Percentiles rank a stretch among this genome's conserved stretches.
phyloP scores from a whole-genome alignment of 2,329 filamentous ascomycete genomes.

The Claviceps purpurea region DNA sequence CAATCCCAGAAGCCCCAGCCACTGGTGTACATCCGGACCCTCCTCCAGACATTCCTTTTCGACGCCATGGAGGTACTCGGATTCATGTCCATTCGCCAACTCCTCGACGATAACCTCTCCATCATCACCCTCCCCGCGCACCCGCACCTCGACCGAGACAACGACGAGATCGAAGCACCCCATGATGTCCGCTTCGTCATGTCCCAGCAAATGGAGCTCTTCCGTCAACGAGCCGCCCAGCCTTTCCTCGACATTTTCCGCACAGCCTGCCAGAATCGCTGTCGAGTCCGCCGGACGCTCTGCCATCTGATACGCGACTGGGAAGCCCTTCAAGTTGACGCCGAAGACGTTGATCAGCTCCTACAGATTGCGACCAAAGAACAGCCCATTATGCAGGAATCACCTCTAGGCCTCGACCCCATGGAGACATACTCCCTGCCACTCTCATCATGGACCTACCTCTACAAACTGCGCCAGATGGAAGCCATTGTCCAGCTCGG shows the following conservation, averaged over 20 bases:
- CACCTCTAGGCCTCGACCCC: constrained; percentile 20
- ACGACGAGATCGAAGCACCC: constrained; percentile 63
- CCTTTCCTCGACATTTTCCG: constrained; percentile 76
- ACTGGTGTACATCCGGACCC: constrained; percentile 66
- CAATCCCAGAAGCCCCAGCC: constrained; percentile 72
- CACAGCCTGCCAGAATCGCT: constrained; percentile 79
- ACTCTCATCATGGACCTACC: constrained; percentile 77
- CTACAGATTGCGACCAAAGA: constrained; percentile 50
- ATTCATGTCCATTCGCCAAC: constrained; percentile 52
- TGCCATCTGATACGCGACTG: constrained; percentile 73
- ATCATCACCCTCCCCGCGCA: constrained; percentile 62
- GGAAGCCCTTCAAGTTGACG: constrained; percentile 71
- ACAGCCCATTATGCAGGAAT: constrained; percentile 38
- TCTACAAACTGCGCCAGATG: constrained; percentile 82
- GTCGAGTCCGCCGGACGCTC: constrained; percentile 77
- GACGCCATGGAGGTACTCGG: constrained; percentile 58
- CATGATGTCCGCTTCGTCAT: constrained; percentile 63
- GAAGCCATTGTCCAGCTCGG: constrained; percentile 81
- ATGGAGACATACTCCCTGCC: constrained; percentile 53
- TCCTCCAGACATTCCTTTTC: constrained; percentile 65
- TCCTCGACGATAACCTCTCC: constrained; percentile 72
- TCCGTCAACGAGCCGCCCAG: constrained; percentile 47
- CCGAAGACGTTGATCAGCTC: constrained; percentile 60
- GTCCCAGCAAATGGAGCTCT: constrained; percentile 58
- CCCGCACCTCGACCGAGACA: constrained; percentile 55